Conservation (phyloP, 345 rosid genomes). For the Linum usitatissimum region DNA sequence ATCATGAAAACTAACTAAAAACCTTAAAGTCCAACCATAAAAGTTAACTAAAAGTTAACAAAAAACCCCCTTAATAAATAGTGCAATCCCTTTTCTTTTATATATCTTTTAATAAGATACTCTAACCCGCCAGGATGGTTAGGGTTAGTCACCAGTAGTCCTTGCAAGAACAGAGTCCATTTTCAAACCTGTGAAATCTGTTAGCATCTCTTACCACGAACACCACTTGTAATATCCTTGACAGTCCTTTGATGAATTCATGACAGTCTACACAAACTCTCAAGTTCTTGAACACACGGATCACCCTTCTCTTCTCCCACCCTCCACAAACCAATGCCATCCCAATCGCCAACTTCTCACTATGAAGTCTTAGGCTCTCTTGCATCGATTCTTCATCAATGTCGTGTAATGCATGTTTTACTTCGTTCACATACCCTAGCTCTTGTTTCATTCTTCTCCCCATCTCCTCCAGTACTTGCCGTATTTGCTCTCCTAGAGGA, state of each 20-base stretch:
- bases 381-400: constrained; percentile 71
- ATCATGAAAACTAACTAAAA: too few species aligned
- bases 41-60: too few species aligned
- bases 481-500: constrained; percentile 40
- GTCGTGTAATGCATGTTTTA: constrained; percentile 50
- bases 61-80: too few species aligned
- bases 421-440: constrained; percentile 39
- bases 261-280: constrained; percentile 82
- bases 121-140: too few species aligned
- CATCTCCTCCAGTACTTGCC: constrained; percentile 39
- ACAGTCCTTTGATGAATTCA: constrained; percentile 62
- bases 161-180: constrained; percentile 56
- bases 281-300: constrained; percentile 69
- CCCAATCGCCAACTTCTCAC: constrained; percentile 85
- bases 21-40: too few species aligned
- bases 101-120: too few species aligned
- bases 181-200: constrained; percentile 66
- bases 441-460: constrained; percentile 65
- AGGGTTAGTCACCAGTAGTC: constrained; percentile 63
- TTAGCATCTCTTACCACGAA: constrained; percentile 73
- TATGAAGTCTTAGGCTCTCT: constrained; percentile 65
- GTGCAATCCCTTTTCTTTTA: too few species aligned
- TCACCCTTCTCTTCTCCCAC: constrained; percentile 28
- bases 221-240: constrained; percentile 35
- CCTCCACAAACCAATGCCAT: constrained; percentile 46